These are phyloP conservation scores for Fusarium virguliforme DNA, from an alignment of 2,329 filamentous ascomycete genomes.

Conservation along the genomic window DNA sequence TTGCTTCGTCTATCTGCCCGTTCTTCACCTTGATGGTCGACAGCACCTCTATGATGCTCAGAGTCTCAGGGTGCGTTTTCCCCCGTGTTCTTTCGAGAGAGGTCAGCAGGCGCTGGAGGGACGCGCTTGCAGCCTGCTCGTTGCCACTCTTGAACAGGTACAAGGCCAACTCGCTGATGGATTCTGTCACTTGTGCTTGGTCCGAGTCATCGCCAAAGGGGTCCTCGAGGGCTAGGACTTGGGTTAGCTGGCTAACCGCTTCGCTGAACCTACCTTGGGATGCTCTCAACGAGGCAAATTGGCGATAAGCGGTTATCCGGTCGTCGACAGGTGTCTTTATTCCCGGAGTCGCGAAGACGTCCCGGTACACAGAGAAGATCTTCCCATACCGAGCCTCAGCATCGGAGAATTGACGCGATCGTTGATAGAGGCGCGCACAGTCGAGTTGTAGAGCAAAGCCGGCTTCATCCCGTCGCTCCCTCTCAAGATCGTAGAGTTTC, in stretches of 20 bases:
- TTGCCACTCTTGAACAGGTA: neutral
- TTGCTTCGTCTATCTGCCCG: neutral
- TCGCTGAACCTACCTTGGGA: neutral
- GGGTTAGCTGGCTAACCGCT: neutral
- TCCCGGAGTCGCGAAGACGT: neutral
- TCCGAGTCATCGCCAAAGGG: neutral
- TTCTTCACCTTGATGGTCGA: neutral
- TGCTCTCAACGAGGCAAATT: neutral
- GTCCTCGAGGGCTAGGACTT: neutral
- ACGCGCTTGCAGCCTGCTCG: neutral
- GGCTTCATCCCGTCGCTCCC: neutral
- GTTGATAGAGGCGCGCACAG: slow-evolving; percentile 1
- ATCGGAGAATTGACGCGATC: neutral
- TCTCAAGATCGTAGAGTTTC: neutral
- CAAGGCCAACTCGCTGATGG: neutral
- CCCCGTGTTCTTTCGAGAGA: neutral
- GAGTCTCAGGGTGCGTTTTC: neutral
- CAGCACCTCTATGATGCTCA: neutral
- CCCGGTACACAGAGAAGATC: neutral
- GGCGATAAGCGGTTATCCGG: neutral
- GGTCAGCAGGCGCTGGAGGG: neutral
- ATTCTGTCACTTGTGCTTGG: neutral
- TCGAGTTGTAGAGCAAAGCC: neutral
- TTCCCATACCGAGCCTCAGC: neutral
- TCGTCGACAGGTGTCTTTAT: neutral